phyloP scores from a whole-genome alignment of 192 early-diverging fungal species.

The Podila minutissima region DNA sequence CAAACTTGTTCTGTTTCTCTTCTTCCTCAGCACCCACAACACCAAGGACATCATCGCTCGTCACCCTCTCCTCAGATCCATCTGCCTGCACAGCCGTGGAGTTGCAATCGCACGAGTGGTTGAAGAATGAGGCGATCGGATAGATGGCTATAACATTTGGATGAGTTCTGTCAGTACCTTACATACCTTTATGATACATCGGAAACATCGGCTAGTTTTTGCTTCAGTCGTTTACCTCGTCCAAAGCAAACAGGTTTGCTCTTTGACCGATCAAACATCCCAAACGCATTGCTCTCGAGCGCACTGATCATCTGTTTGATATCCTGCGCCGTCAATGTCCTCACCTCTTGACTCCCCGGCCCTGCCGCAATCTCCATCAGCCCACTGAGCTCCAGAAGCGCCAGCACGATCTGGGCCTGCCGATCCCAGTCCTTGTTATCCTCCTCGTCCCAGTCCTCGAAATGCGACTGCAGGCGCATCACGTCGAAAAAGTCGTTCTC shows the following conservation, averaged over 20 bases:
- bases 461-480: conserved; percentile 66
- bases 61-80: conserved; percentile 16
- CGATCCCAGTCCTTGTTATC: conserved; percentile 67
- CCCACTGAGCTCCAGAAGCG: conserved; percentile 54
- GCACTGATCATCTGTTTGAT: conserved; percentile 66
- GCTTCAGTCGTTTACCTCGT: conserved; percentile 38
- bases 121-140: conserved; percentile 71
- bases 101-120: conserved; percentile 74
- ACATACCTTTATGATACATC: background rate
- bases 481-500: conserved; percentile 55
- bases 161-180: background rate
- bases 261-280: conserved; percentile 61
- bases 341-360: conserved; percentile 12
- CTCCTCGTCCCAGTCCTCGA: conserved; percentile 65
- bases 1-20: too few relatives aligned
- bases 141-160: conserved; percentile 63
- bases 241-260: conserved; percentile 53
- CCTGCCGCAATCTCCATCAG: conserved; percentile 43
- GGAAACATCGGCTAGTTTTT: background rate
- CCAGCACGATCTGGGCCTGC: conserved; percentile 54
- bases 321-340: conserved; percentile 23
- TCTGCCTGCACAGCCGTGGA: conserved; percentile 41
- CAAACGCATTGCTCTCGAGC: conserved; percentile 78
- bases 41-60: conserved; percentile 16
- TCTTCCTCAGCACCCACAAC: background rate